Conservation (phyloP, 2,329 filamentous ascomycete genomes). For the Geosmithia putterillii region DNA sequence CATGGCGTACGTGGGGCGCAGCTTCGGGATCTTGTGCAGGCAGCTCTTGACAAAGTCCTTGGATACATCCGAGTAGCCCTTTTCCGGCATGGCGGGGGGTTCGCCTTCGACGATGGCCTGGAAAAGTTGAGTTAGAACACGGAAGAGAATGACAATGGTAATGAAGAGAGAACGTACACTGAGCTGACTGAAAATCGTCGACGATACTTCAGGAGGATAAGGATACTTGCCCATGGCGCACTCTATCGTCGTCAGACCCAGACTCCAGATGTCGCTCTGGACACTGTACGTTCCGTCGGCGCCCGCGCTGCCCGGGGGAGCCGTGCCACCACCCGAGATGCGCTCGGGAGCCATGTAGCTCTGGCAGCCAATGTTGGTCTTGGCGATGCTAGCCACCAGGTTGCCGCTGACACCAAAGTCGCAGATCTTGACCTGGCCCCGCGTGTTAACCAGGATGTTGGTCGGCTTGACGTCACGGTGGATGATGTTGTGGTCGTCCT, state of each 20-base stretch:
- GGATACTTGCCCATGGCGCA: slow-evolving; percentile 91
- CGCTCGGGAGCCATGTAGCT: slow-evolving; percentile 98
- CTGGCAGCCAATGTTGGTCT: slow-evolving; percentile 97
- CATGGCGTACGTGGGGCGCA: slow-evolving; percentile 88
- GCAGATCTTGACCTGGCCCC: slow-evolving; percentile 92
- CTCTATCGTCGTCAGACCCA: slow-evolving; percentile 90
- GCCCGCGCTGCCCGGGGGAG: slow-evolving; percentile 47
- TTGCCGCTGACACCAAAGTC: slow-evolving; percentile 98
- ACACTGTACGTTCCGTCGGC: slow-evolving; percentile 89
- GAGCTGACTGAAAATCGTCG: slow-evolving; percentile 95
- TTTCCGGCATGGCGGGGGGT: slow-evolving; percentile 72
- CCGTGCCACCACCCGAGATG: slow-evolving; percentile 76
- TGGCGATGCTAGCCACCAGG: slow-evolving; percentile 90
- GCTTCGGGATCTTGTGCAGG: slow-evolving; percentile 81
- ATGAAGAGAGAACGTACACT: slow-evolving; percentile 53
- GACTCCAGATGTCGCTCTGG: slow-evolving; percentile 94
- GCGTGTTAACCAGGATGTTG: slow-evolving; percentile 88
- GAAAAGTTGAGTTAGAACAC: not conserved
- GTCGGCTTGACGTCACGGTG: slow-evolving; percentile 97
- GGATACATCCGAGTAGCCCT: slow-evolving; percentile 67
- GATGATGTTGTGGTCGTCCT: slow-evolving; percentile 98
- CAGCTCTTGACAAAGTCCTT: slow-evolving; percentile 82
- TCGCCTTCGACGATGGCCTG: slow-evolving; percentile 97
- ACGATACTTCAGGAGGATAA: slow-evolving; percentile 93
- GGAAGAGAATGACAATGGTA: slow-evolving; percentile 11